Base-by-base conservation (phyloP, 495 filamentous ascomycete genomes). In the Sphaerosporella brunnea region DNA sequence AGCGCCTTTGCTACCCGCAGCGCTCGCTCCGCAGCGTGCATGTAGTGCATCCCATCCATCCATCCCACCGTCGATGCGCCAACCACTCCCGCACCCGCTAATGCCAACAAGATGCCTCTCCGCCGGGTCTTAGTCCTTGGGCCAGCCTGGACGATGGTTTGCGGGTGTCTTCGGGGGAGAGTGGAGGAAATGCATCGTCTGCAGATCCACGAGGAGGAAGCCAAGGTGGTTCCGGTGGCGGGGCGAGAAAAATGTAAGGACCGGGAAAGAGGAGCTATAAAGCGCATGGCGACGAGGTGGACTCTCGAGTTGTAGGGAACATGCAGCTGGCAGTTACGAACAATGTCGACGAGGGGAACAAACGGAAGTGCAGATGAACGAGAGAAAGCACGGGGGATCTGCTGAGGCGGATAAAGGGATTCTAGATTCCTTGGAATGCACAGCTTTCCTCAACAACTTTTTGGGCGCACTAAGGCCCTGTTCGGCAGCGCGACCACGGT, bases 1-100 rank as follows among this genome's bases (percentile, higher is more conserved):
- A 97, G 63, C 19, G 82, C 71, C 13, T 71, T 68, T 21, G 77
- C 77, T n/a, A 97, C 87, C 25, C 88, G 74, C 15, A 80, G 77
- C 30, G 81, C 80, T 53, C 88, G 72, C 67, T 80, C 73, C 2
- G 70, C 70, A n/a, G 82, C 82, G 30, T 74, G 70, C 53, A 82
- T 84, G 18, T 68, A 69, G 66, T 84, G 76, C 60, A 79, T 79
- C 46, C 76, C 68, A 40, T 86, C 70, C 21, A 23, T 25, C 34
- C 35, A 48, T 23, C 55, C 51, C 30, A 59, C 48, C 37, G 59
- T 55, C 8, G 51, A 49, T 16, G 51, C 55, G 51, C 90, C 82
- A 13, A 72, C 75, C 54, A 83, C 78, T 13, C 73, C 69, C 1
- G 75, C 67, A n/a, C 71, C 75, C 21, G 71, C 66, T 18, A 67